These are phyloP conservation scores for Alternaria gaisen DNA, from an alignment of 2,329 filamentous ascomycete species.

Conservation along the genomic window DNA sequence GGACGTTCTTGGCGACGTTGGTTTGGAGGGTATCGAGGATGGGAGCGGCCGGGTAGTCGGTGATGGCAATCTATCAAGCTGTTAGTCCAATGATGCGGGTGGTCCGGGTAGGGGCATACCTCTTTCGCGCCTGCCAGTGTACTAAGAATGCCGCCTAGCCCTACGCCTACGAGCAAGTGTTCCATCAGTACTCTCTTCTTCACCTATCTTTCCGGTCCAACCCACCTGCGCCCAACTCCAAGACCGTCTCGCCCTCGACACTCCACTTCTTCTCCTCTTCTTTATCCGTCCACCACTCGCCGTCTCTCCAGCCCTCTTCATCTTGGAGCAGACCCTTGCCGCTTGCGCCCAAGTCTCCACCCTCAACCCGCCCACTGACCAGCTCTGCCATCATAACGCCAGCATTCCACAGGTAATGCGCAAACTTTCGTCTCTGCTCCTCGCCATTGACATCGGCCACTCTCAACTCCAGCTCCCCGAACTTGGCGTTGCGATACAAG, in stretches of 20 bases:
- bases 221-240: slow-evolving; percentile 75
- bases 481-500: slow-evolving; percentile 61
- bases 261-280: slow-evolving; percentile 52
- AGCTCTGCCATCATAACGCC: slow-evolving; percentile 58
- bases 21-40: slow-evolving; percentile 66
- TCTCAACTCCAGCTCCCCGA: slow-evolving; percentile 49
- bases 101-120: slow-evolving; percentile 42
- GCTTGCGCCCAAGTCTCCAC: slow-evolving; percentile 24
- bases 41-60: slow-evolving; percentile 72
- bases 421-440: slow-evolving; percentile 68
- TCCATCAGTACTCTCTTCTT: slow-evolving; percentile 40
- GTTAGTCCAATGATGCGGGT: neutral
- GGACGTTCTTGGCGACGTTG: slow-evolving; percentile 67
- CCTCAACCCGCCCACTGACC: slow-evolving; percentile 43
- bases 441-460: slow-evolving; percentile 60
- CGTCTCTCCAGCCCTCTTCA: slow-evolving; percentile 29
- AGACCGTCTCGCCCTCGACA: slow-evolving; percentile 61
- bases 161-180: slow-evolving; percentile 48
- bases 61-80: slow-evolving; percentile 61
- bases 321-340: slow-evolving; percentile 32
- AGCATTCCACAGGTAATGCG: slow-evolving; percentile 79
- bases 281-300: slow-evolving; percentile 44
- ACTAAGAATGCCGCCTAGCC: slow-evolving; percentile 58
- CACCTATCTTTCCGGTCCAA: slow-evolving; percentile 39
- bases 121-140: slow-evolving; percentile 56